Evolutionary conservation across 2,329 filamentous ascomycete species (phyloP).

Genomic region (Alternaria angustiovoidea): DNA sequence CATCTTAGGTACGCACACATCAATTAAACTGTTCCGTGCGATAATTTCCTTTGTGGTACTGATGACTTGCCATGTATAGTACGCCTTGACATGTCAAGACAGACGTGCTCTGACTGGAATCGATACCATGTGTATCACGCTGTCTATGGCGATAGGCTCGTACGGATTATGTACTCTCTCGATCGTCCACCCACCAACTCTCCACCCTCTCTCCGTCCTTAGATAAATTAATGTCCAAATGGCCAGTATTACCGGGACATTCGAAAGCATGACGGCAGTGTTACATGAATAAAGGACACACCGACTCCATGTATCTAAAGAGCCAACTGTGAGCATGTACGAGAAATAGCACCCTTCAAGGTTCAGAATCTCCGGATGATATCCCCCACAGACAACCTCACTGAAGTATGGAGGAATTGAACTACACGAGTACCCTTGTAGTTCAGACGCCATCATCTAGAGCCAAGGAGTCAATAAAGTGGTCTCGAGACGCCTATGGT

Average conservation of each 20-base stretch:
- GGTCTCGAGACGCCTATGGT: not conserved
- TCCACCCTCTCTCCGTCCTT: not conserved
- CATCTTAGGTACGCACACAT: not conserved
- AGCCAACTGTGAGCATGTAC: too few species aligned
- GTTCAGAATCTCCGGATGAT: not conserved
- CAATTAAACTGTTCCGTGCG: not conserved
- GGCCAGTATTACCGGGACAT: not conserved
- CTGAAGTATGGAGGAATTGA: not conserved
- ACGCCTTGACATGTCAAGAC: not conserved
- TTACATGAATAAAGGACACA: not conserved
- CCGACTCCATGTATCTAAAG: not conserved
- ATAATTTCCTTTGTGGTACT: not conserved
- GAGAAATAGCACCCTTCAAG: not conserved
- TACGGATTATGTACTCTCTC: not conserved
- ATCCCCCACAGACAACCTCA: not conserved
- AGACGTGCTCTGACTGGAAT: not conserved
- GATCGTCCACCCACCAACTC: not conserved
- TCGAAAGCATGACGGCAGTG: not conserved
- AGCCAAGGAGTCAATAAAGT: not conserved
- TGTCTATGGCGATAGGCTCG: not conserved
- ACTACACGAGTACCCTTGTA: not conserved
- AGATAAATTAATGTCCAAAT: not conserved
- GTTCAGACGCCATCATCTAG: not conserved
- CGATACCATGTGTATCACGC: not conserved
- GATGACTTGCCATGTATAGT: not conserved